Evolutionary conservation across 805 yeast species (phyloP), one percentile per base, ranked within the genome.

Genomic region (Ascoidea tarda): DNA sequence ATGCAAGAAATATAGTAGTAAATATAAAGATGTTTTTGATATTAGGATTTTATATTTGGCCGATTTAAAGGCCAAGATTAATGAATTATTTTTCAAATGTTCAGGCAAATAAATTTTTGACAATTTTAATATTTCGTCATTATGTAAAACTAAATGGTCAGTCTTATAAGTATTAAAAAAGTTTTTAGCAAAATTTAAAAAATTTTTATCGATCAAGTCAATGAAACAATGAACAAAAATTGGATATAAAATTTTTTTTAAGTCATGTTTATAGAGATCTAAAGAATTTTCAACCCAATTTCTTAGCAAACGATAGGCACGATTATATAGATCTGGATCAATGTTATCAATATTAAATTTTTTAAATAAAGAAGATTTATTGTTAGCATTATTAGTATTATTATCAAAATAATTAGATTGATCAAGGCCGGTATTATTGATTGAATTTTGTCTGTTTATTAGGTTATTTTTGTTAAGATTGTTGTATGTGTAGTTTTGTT

Each of bases 201-300:
- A 75, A 54, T 79, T 77, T 60, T 86, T 83, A 8, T 78, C 70
- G 21, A 91, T 79, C 53, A 93, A 73, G 59, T 88, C 91, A 56
- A 93, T 71, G 63, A 79, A 93, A 60, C 88, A 79, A 66, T 91
- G 96, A 51, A 91, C 84, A 67, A 90, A 93, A n/a, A 93, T 74
- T 5, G 99, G 99, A 65, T 86, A 93, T 59, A 91, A 69, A 47
- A 91, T 76, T 58, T 93, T 78, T 53, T 83, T 77, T 55, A 93
- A 73, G 66, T 93, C 97, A 16, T 95, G 89, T 66, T 79, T 84
- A 67, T 93, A 93, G 68, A 93, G 75, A 65, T 91, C 99, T 59
- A 93, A 73, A 0, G 96, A 88, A 16, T 87, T 76, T 59, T 88
- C 96, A 46, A 87, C 86, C 98, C 98, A 93, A 50, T 82, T 81